These are phyloP conservation scores for Nadsonia fulvescens DNA, from an alignment of 805 yeast species.

Conservation along the genomic window DNA sequence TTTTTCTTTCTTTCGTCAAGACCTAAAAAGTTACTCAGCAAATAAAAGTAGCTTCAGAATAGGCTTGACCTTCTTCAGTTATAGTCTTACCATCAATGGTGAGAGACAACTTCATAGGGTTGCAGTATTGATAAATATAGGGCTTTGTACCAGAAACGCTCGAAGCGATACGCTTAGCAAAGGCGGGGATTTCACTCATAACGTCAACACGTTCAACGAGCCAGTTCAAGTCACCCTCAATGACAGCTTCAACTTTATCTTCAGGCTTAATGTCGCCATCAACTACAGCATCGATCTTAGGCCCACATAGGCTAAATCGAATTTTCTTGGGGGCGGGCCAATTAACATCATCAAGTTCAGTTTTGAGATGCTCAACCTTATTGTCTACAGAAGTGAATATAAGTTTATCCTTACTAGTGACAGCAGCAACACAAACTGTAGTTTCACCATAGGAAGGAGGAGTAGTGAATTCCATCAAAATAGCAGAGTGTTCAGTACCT, in stretches of 20 bases:
- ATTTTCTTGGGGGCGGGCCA: constrained; percentile 76
- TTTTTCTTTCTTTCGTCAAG: no score
- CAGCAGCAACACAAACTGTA: constrained; percentile 61
- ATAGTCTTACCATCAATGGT: constrained; percentile 22
- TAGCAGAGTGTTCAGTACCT: constrained; percentile 51
- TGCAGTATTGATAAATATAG: constrained; percentile 83
- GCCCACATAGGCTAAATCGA: constrained; percentile 37
- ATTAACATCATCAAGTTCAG: constrained; percentile 58
- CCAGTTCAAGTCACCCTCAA: constrained; percentile 40
- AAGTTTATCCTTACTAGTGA: constrained; percentile 46
- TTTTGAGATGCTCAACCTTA: constrained; percentile 36
- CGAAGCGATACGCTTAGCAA: constrained; percentile 81
- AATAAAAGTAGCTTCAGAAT: constrained; percentile 71
- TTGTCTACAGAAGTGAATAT: constrained; percentile 51
- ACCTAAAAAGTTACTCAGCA: no score
- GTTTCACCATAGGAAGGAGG: constrained; percentile 79
- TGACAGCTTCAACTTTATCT: constrained; percentile 25
- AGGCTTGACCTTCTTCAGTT: constrained; percentile 46
- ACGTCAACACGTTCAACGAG: constrained; percentile 88
- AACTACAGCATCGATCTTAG: constrained; percentile 26
- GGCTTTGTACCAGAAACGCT: constrained; percentile 95
- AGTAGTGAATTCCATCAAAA: constrained; percentile 89
- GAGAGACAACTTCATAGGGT: constrained; percentile 34
- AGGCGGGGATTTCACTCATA: constrained; percentile 89
- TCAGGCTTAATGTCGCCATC: constrained; percentile 20